Conservation (phyloP, 2,329 filamentous ascomycete genomes). For the Mollisia scopiformis region DNA sequence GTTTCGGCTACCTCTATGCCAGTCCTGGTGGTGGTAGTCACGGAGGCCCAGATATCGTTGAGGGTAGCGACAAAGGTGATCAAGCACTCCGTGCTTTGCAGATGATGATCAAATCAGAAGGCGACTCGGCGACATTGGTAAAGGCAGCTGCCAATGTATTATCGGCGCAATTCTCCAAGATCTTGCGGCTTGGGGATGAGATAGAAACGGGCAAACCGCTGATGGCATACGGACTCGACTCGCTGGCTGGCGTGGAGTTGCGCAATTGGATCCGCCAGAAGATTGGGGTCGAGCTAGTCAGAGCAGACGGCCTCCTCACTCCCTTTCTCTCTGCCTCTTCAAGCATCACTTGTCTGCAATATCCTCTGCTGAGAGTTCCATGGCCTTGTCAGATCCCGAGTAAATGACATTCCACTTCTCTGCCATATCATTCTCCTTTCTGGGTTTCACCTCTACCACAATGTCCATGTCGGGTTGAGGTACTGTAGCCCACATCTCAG, state of each 20-base stretch:
- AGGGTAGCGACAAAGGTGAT: slow-evolving; percentile 19
- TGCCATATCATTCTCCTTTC: no score
- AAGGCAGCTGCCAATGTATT: slow-evolving; percentile 27
- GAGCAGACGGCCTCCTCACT: no score
- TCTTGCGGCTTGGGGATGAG: slow-evolving; percentile 29
- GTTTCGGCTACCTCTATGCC: slow-evolving; percentile 27
- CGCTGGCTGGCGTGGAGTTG: slow-evolving; percentile 52
- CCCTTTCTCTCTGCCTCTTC: no score
- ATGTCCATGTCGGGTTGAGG: no score
- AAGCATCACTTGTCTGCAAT: no score
- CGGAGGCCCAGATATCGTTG: neutral
- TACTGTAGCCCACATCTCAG: no score
- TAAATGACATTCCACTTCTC: no score
- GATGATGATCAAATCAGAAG: slow-evolving; percentile 12
- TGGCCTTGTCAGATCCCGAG: no score
- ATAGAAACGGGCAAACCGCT: slow-evolving; percentile 29
- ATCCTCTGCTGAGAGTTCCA: no score
- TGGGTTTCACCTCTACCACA: no score
- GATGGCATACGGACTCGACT: slow-evolving; percentile 44
- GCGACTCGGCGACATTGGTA: slow-evolving; percentile 23
- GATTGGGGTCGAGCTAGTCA: slow-evolving; percentile 33
- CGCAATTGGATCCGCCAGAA: slow-evolving; percentile 50
- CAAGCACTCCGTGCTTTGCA: slow-evolving; percentile 25
- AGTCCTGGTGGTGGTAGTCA: neutral
- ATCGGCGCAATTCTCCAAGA: slow-evolving; percentile 28